Conservation (phyloP, 108 stramenopile genomes). For the Phaeodactylum tricornutum region DNA sequence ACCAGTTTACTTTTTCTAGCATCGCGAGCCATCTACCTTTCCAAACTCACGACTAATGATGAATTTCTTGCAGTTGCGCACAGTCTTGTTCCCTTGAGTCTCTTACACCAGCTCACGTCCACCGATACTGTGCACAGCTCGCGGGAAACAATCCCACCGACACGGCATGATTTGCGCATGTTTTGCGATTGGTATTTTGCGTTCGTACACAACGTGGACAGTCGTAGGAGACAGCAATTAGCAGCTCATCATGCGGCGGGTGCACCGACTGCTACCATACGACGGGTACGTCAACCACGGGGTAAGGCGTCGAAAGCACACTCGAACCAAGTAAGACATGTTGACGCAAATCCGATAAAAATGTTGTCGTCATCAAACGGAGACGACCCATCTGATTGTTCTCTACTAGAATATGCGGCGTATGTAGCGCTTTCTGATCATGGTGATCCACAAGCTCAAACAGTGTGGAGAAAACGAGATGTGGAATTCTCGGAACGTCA, state of each 20-base stretch:
- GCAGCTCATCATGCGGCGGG: neutral
- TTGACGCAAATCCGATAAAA: too few species aligned
- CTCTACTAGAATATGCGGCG: neutral
- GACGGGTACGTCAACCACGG: neutral
- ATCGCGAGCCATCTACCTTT: neutral
- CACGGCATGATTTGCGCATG: too few species aligned
- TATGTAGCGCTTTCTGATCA: neutral
- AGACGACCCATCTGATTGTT: too few species aligned
- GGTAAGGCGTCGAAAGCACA: neutral
- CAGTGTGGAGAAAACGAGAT: neutral
- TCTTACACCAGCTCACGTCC: neutral
- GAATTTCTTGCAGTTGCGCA: neutral
- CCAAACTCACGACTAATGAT: neutral
- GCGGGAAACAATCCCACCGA: neutral
- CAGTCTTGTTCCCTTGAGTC: conserved; percentile 1
- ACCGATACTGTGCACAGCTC: neutral
- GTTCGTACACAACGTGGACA: neutral
- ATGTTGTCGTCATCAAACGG: too few species aligned
- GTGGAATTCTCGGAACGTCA: neutral
- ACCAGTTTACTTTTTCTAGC: neutral
- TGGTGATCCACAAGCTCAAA: neutral
- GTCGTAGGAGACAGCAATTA: neutral
- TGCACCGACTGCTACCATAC: too few species aligned
- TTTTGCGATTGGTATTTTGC: neutral
- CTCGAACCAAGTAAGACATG: neutral